Conservation (phyloP, 805 yeast species). For the Geotrichum ghanense region DNA sequence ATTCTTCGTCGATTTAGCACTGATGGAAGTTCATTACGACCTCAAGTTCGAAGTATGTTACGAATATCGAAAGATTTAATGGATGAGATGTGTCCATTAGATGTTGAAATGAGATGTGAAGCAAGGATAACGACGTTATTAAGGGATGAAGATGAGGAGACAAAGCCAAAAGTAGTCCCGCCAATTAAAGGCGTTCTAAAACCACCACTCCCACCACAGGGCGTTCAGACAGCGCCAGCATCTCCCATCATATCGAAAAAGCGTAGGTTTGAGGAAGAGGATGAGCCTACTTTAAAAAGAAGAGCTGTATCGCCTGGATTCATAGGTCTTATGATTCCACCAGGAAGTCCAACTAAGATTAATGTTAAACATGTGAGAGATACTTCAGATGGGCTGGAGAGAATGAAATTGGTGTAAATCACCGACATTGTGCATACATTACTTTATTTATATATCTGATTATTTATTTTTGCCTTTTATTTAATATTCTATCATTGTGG, state of each 20-base stretch:
- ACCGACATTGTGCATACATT: no score
- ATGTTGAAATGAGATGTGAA: constrained; percentile 16
- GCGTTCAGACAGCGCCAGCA: background rate
- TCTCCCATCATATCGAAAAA: background rate
- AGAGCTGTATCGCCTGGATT: constrained; percentile 20
- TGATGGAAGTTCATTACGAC: constrained; percentile 13
- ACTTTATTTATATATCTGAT: no score
- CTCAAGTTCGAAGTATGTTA: constrained; percentile 15
- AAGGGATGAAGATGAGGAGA: constrained; percentile 12
- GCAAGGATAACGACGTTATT: constrained; percentile 16
- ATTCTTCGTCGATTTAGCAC: no score
- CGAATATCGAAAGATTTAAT: constrained; percentile 16
- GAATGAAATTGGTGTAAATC: constrained; percentile 10
- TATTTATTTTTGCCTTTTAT: no score
- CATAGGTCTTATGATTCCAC: constrained; percentile 10
- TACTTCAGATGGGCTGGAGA: constrained; percentile 17
- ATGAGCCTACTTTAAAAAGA: constrained; percentile 12
- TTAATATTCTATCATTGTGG: no score
- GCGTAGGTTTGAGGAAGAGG: constrained; percentile 2
- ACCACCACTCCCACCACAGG: background rate
- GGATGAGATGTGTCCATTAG: constrained; percentile 17
- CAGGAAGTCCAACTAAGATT: constrained; percentile 9
- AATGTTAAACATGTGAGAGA: constrained; percentile 16
- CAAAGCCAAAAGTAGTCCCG: no score
- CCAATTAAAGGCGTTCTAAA: background rate